Evolutionary conservation across 116 monocot genomes (phyloP).

Genomic region (Phalaenopsis hybrid): DNA sequence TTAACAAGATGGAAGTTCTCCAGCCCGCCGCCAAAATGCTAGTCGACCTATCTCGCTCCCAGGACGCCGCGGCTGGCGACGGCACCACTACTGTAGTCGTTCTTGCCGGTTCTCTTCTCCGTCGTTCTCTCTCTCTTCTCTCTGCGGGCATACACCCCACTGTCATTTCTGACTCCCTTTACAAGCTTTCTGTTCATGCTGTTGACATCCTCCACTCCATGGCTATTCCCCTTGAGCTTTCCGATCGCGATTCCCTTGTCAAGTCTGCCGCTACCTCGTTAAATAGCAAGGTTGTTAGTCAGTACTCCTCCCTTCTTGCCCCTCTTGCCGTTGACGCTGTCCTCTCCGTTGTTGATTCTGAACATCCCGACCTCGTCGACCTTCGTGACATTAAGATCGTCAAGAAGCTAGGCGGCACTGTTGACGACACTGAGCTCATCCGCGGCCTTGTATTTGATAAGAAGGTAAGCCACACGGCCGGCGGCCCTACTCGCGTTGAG

Average conservation of each 20-base stretch:
- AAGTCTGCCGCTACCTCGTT: constrained; percentile 6
- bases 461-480: no score
- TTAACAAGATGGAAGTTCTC: constrained; percentile 73
- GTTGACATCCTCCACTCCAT: constrained; percentile 51
- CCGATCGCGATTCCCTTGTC: constrained; percentile 55
- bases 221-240: constrained; percentile 68
- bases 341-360: constrained; percentile 69
- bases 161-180: constrained; percentile 61
- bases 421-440: no score
- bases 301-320: constrained; percentile 86
- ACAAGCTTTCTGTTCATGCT: constrained; percentile 49
- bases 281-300: constrained; percentile 82
- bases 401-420: no score
- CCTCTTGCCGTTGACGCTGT: constrained; percentile 78
- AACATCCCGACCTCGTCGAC: constrained; percentile 66
- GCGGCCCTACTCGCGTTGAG: no score
- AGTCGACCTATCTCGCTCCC: constrained; percentile 70
- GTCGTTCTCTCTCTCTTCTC: constrained; percentile 47
- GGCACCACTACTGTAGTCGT: constrained; percentile 90
- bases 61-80: constrained; percentile 82
- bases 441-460: no score
- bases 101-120: constrained; percentile 68
- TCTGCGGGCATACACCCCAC: constrained; percentile 69
- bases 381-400: constrained; percentile 15
- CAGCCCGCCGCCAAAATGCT: constrained; percentile 96